These are phyloP conservation scores for Boletales sp. DNA, from an alignment of 768 basidiomycete species.

Conservation along the genomic window DNA sequence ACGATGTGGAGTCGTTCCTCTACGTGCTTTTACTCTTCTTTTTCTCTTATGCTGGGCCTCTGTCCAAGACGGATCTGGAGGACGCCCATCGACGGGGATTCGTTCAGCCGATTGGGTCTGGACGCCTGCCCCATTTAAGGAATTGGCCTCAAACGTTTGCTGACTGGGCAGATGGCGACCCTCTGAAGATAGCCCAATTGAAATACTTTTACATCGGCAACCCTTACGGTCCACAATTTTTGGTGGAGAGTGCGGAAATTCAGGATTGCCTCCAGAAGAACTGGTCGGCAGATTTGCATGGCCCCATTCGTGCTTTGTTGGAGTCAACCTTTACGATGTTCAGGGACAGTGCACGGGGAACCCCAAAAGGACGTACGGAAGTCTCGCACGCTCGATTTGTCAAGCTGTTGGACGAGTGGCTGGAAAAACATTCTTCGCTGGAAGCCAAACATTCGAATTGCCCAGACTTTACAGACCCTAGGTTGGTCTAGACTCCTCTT, in stretches of 20 bases:
- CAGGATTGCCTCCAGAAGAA: neutral
- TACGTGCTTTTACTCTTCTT: constrained; percentile 15
- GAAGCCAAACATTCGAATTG: neutral
- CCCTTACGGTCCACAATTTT: neutral
- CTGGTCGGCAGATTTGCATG: neutral
- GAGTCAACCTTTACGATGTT: neutral
- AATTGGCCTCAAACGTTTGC: constrained; percentile 2
- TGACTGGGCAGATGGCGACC: neutral
- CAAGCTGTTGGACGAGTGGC: constrained; percentile 1
- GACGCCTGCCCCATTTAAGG: neutral
- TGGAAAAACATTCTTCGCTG: neutral
- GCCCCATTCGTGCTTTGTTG: neutral
- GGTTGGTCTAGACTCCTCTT: neutral
- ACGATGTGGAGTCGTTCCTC: constrained; percentile 17
- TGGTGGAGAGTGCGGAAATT: neutral
- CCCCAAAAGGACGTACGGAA: neutral
- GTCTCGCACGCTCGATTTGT: constrained; percentile 2
- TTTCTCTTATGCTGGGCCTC: constrained; percentile 4
- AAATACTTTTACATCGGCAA: neutral
- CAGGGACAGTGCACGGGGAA: neutral
- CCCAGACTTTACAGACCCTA: neutral
- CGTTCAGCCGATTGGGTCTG: neutral
- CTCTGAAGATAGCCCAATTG: rapidly evolving
- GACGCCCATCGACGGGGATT: constrained; percentile 1
- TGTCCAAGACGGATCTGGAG: neutral